Evolutionary conservation across 129 eudicot species (phyloP).

Genomic region (Chrysanthemum makinoi): DNA sequence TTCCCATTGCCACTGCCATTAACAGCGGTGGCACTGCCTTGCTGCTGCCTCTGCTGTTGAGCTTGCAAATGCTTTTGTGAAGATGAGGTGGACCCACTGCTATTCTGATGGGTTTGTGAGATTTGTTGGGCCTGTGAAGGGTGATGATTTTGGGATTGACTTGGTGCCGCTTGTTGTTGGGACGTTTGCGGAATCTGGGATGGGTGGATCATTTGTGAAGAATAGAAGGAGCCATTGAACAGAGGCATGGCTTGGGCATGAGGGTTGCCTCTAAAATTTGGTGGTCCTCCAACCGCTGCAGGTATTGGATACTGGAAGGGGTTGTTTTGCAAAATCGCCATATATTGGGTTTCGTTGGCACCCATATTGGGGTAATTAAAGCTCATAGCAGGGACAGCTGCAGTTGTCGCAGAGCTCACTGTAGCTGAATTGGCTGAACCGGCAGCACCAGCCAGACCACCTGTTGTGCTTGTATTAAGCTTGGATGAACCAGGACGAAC

Average conservation of each 20-base stretch:
- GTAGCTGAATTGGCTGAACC: slow-evolving; percentile 37
- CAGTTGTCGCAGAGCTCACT: slow-evolving; percentile 36
- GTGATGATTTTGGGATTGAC: slow-evolving; percentile 32
- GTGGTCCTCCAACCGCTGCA: slow-evolving; percentile 76
- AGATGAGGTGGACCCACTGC: slow-evolving; percentile 59
- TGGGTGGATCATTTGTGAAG: slow-evolving; percentile 92
- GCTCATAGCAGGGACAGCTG: slow-evolving; percentile 56
- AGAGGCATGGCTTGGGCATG: slow-evolving; percentile 81
- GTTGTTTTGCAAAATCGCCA: slow-evolving; percentile 80
- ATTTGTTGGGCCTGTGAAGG: slow-evolving; percentile 54
- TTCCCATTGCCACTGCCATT: slow-evolving; percentile 60
- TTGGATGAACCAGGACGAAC: slow-evolving; percentile 54
- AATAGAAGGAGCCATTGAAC: slow-evolving; percentile 71
- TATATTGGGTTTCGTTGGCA: slow-evolving; percentile 70
- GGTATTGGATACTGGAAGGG: slow-evolving; percentile 74
- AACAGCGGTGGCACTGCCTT: slow-evolving; percentile 41
- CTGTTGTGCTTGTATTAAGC: slow-evolving; percentile 33
- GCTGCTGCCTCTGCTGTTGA: slow-evolving; percentile 68
- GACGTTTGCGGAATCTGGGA: slow-evolving; percentile 70
- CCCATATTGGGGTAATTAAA: slow-evolving; percentile 78
- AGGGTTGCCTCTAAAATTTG: slow-evolving; percentile 58
- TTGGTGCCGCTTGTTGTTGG: slow-evolving; percentile 38
- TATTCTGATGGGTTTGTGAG: slow-evolving; percentile 57
- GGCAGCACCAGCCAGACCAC: slow-evolving; percentile 40
- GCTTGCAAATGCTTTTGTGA: slow-evolving; percentile 80